A percentile compares a stretch with the other conserved stretches of the same genome.
phyloP scores from a whole-genome alignment of 441 rosid species.

The Corymbia calophylla region DNA sequence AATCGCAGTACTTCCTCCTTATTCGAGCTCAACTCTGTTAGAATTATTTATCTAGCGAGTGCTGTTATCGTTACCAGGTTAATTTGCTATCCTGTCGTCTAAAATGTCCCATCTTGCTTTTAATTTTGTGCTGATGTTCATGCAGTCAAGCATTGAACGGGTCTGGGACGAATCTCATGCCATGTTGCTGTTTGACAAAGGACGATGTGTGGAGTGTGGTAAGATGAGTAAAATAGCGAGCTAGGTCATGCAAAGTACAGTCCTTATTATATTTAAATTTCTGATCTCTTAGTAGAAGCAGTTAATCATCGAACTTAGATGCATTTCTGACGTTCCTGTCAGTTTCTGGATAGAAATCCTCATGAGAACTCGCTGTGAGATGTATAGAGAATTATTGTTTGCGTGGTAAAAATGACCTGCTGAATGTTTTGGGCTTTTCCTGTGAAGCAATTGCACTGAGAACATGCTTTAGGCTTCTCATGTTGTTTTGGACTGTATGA shows the following conservation, averaged over 20 bases:
- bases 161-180: background rate
- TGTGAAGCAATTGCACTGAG: background rate
- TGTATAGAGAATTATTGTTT: no score
- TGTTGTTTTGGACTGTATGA: no score
- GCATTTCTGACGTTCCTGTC: no score
- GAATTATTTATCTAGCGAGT: background rate
- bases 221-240: background rate
- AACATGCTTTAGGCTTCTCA: no score
- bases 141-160: background rate
- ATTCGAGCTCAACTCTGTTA: background rate
- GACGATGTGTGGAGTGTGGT: background rate
- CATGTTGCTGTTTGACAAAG: background rate
- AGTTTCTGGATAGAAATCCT: no score
- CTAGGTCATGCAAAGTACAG: background rate
- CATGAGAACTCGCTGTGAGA: no score
- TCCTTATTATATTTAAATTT: background rate
- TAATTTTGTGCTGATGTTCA: background rate
- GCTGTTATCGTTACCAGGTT: background rate
- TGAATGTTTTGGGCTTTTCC: background rate
- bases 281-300: background rate
- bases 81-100: background rate
- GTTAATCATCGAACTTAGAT: background rate
- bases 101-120: background rate
- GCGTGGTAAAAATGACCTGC: no score
- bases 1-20: background rate